Conservation (phyloP, 2,329 filamentous ascomycete species). For the Fusarium mangiferae region DNA sequence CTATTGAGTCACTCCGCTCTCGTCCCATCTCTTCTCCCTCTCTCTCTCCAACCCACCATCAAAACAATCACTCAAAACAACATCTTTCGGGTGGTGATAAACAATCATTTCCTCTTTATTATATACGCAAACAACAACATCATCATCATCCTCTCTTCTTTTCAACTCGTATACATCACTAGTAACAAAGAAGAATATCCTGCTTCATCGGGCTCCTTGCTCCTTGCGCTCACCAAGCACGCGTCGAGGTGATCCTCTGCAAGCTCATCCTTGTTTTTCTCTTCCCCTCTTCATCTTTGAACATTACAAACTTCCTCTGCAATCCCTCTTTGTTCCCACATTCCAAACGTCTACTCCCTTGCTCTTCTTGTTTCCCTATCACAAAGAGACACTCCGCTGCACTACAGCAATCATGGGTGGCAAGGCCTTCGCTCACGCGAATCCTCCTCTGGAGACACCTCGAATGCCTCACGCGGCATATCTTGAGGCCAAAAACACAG, state of each 20-base stretch:
- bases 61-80: neutral
- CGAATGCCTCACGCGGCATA: conserved; percentile 73
- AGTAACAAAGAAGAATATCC: neutral
- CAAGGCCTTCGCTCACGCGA: conserved; percentile 61
- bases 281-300: neutral
- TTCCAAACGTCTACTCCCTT: neutral
- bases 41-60: neutral
- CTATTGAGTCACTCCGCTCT: conserved; percentile 1
- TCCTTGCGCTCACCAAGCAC: neutral
- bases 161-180: neutral
- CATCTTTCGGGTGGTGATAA: neutral
- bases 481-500: conserved; percentile 57
- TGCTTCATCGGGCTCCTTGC: neutral
- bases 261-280: neutral
- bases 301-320: neutral
- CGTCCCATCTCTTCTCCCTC: neutral
- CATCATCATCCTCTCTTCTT: neutral
- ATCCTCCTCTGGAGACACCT: conserved; percentile 66
- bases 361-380: neutral
- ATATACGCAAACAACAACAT: neutral
- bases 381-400: neutral
- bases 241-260: neutral
- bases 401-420: conserved; percentile 69
- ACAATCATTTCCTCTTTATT: neutral
- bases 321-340: neutral